Conservation (phyloP, 495 filamentous ascomycete species). For the Immersiella caudata region DNA sequence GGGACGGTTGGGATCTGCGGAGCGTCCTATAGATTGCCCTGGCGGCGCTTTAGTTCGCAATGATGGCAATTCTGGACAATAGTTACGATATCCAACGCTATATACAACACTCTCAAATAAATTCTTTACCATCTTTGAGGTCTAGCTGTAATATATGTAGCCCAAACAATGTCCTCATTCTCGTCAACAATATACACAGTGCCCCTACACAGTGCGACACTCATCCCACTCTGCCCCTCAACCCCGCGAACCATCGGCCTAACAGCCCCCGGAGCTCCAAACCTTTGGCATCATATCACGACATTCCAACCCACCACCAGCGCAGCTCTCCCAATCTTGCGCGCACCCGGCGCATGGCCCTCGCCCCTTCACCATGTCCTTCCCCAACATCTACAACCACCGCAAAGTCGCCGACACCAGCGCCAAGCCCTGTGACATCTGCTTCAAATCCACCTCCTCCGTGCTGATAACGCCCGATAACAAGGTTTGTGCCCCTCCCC, state of each 20-base stretch:
- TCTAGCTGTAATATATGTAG: too few relatives aligned
- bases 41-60: too few relatives aligned
- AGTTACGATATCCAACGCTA: too few relatives aligned
- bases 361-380: slow-evolving; percentile 42
- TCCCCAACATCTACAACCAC: slow-evolving; percentile 83
- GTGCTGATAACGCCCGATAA: slow-evolving; percentile 90
- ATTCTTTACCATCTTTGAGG: too few relatives aligned
- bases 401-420: slow-evolving; percentile 84
- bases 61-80: too few relatives aligned
- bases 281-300: too few relatives aligned
- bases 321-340: too few relatives aligned
- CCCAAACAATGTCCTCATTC: background rate
- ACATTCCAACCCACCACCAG: too few relatives aligned
- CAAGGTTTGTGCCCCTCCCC: slow-evolving; percentile 58
- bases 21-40: too few relatives aligned
- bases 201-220: background rate
- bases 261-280: background rate
- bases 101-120: too few relatives aligned
- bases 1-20: too few relatives aligned
- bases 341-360: too few relatives aligned
- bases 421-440: slow-evolving; percentile 83
- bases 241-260: background rate
- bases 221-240: background rate
- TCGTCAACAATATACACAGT: background rate
- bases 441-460: slow-evolving; percentile 83